A percentile compares a stretch with the other conserved stretches of the same genome.
Evolutionary conservation across 768 basidiomycete genomes (phyloP).

Genomic region (Gloeophyllum trabeum): DNA sequence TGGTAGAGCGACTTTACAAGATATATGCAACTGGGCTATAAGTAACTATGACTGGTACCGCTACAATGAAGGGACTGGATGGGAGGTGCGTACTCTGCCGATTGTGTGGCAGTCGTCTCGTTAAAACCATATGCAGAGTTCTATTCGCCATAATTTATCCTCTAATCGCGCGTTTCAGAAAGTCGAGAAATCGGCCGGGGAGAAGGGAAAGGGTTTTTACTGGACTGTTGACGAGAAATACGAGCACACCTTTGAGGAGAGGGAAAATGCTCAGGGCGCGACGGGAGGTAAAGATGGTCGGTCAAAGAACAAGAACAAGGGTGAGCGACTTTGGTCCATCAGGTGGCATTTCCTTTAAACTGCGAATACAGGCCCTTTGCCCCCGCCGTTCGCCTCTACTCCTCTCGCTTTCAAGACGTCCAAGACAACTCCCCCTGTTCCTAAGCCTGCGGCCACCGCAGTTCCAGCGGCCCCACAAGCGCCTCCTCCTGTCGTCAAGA

Average conservation of each 20-base stretch:
- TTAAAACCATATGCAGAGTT: constrained; percentile 36
- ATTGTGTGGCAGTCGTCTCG: constrained; percentile 4
- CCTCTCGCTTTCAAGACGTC: constrained; percentile 42
- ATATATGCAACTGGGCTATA: constrained; percentile 88
- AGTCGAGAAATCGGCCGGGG: constrained; percentile 73
- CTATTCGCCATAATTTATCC: constrained; percentile 91
- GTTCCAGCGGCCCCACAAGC: constrained; percentile 3
- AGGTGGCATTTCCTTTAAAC: no score
- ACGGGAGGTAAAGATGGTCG: constrained; percentile 27
- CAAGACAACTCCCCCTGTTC: constrained; percentile 3
- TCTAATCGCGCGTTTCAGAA: constrained; percentile 89
- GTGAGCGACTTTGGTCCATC: constrained; percentile 10
- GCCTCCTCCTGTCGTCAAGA: constrained; percentile 11
- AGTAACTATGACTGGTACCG: constrained; percentile 85
- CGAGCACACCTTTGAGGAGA: constrained; percentile 59
- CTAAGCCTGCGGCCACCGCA: constrained; percentile 3
- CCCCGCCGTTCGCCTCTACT: constrained; percentile 58
- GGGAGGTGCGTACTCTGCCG: constrained; percentile 60
- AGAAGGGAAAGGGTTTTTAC: constrained; percentile 85
- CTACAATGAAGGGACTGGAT: constrained; percentile 70
- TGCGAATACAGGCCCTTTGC: constrained; percentile 50
- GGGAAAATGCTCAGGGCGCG: constrained; percentile 25
- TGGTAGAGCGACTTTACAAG: constrained; percentile 83
- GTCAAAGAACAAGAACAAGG: constrained; percentile 51
- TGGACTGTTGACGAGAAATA: constrained; percentile 82